Conservation (phyloP, 2,329 filamentous ascomycete genomes). For the Uncinocarpus reesii region DNA sequence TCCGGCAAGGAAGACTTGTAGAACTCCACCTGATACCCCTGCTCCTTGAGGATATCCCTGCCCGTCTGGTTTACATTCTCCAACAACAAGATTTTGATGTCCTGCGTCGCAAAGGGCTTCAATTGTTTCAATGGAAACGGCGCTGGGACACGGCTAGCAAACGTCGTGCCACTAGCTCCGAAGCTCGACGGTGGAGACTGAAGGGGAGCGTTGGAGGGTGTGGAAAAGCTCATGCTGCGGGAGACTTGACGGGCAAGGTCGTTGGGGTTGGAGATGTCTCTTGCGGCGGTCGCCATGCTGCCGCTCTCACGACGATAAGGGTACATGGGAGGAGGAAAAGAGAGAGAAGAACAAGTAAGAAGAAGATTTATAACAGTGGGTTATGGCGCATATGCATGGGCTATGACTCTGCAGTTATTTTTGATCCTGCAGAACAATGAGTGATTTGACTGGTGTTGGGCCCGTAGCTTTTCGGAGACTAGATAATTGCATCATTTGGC, state of each 20-base stretch:
- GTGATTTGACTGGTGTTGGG: slow-evolving; percentile 4
- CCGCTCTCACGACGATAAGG: slow-evolving; percentile 7
- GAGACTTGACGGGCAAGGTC: slow-evolving; percentile 38
- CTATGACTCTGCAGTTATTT: slow-evolving; percentile 4
- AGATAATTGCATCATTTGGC: slow-evolving; percentile 8
- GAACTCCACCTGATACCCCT: slow-evolving; percentile 93
- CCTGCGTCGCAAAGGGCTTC: slow-evolving; percentile 90
- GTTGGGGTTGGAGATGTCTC: slow-evolving; percentile 28
- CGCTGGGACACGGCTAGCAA: slow-evolving; percentile 34
- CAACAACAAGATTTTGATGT: slow-evolving; percentile 89
- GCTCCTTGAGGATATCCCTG: slow-evolving; percentile 64
- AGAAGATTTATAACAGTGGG: slow-evolving; percentile 6
- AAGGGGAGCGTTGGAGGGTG: slow-evolving; percentile 65
- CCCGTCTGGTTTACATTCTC: slow-evolving; percentile 95
- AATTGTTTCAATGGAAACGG: slow-evolving; percentile 52
- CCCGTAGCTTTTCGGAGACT: slow-evolving; percentile 7
- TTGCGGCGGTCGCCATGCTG: slow-evolving; percentile 26
- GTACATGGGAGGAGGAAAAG: slow-evolving; percentile 7
- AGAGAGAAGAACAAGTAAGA: too few relatives aligned
- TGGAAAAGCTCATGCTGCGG: slow-evolving; percentile 57
- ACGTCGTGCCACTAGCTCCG: slow-evolving; percentile 28
- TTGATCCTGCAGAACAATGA: neutral
- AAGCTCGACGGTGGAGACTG: slow-evolving; percentile 61
- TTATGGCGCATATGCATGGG: neutral
- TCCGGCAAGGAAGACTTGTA: slow-evolving; percentile 83